These are phyloP conservation scores for Roridomyces roridus DNA, from an alignment of 768 basidiomycete species.

Conservation along the genomic window DNA sequence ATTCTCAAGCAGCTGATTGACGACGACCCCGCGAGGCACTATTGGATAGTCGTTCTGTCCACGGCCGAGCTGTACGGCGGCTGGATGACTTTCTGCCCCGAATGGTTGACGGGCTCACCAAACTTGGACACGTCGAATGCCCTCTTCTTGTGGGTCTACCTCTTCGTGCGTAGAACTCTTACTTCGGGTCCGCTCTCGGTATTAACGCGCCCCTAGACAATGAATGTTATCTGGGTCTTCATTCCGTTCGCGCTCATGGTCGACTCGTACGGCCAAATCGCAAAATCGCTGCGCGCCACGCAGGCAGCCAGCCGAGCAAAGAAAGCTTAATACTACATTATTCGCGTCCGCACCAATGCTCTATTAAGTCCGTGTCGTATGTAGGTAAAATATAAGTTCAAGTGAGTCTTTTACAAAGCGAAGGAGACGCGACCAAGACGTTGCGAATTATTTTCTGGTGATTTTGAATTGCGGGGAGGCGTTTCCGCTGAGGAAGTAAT, in stretches of 20 bases:
- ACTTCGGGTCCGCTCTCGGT: background rate
- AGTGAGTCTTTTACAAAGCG: conserved; percentile 24
- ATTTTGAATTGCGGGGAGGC: conserved; percentile 33
- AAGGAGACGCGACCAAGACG: background rate
- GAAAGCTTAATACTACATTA: conserved; percentile 38
- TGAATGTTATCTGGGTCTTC: conserved; percentile 72
- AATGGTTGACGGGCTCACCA: conserved; percentile 80
- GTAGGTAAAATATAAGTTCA: conserved; percentile 20
- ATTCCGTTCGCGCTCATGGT: conserved; percentile 79
- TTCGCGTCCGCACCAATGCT: too few relatives aligned
- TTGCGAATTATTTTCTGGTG: background rate
- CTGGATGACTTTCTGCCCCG: conserved; percentile 91
- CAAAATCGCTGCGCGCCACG: conserved; percentile 56
- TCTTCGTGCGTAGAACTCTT: conserved; percentile 59
- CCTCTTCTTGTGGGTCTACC: conserved; percentile 81
- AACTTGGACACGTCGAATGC: conserved; percentile 74
- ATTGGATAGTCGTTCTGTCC: conserved; percentile 81
- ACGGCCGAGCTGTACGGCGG: conserved; percentile 80
- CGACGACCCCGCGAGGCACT: conserved; percentile 70
- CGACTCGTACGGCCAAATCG: conserved; percentile 78
- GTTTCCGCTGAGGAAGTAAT: conserved; percentile 31
- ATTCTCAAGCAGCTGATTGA: conserved; percentile 70
- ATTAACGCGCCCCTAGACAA: background rate
- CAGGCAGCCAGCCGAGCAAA: conserved; percentile 43
- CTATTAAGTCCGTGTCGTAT: conserved; percentile 9